Evolutionary conservation across 2,329 filamentous ascomycete genomes (phyloP).

Genomic region (Ophiostoma sp.): DNA sequence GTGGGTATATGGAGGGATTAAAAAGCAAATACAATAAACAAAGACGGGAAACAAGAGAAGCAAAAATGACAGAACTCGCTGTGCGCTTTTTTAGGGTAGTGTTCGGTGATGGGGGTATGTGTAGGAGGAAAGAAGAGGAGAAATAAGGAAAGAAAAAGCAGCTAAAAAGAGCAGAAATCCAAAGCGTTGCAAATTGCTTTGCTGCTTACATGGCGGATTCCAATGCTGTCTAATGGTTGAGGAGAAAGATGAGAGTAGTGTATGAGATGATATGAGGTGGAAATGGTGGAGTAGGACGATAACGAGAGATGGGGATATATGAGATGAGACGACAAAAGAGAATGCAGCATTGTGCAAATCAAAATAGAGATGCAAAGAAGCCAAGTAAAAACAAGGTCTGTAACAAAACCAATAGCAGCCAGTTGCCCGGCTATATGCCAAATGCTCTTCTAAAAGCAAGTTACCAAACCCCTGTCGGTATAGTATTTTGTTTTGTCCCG

Average conservation of each 20-base stretch:
- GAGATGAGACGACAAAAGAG: background rate
- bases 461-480: slow-evolving; percentile 43
- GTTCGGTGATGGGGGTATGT: background rate
- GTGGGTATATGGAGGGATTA: slow-evolving; percentile 10
- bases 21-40: background rate
- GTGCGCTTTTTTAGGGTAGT: background rate
- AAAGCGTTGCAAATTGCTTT: background rate
- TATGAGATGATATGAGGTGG: background rate
- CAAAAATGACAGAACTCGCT: slow-evolving; percentile 7
- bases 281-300: background rate
- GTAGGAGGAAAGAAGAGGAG: no score
- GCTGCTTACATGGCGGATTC: background rate
- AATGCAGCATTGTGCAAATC: background rate
- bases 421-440: slow-evolving; percentile 41
- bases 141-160: background rate
- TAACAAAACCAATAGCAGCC: slow-evolving; percentile 28
- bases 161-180: background rate
- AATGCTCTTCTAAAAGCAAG: slow-evolving; percentile 55
- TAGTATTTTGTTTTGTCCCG: background rate
- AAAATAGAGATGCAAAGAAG: background rate
- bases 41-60: background rate
- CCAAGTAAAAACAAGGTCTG: background rate
- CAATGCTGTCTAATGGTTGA: background rate
- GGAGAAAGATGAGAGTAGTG: background rate
- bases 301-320: background rate